Conservation (phyloP, 768 basidiomycete species). For the Suillus alpinus region DNA sequence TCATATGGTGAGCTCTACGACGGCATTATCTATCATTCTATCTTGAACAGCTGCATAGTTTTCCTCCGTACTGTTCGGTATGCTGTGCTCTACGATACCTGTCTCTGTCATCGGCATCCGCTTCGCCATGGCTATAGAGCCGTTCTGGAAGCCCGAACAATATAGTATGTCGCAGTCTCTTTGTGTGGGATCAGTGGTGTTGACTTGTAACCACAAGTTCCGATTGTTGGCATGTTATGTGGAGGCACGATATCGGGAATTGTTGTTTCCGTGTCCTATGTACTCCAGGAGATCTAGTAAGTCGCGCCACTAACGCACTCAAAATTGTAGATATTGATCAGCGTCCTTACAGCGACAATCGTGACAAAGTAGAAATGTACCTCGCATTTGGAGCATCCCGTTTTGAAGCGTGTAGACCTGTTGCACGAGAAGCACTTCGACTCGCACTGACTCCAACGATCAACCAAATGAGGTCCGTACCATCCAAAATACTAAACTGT, state of each 20-base stretch:
- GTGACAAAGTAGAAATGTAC: slow-evolving; percentile 82
- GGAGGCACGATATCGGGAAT: slow-evolving; percentile 77
- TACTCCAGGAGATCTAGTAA: slow-evolving; percentile 76
- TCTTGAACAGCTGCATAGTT: slow-evolving; percentile 41
- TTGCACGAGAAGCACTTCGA: slow-evolving; percentile 75
- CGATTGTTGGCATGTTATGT: slow-evolving; percentile 83
- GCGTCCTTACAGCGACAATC: slow-evolving; percentile 56
- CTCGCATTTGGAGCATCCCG: slow-evolving; percentile 84
- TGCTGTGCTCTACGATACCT: slow-evolving; percentile 76
- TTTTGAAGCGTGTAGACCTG: slow-evolving; percentile 78
- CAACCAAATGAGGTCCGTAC: slow-evolving; percentile 75
- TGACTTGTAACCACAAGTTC: slow-evolving; percentile 46
- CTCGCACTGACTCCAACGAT: slow-evolving; percentile 78
- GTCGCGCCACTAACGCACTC: slow-evolving; percentile 19
- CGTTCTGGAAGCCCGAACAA: slow-evolving; percentile 84
- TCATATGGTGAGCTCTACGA: slow-evolving; percentile 57
- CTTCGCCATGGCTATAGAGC: slow-evolving; percentile 71
- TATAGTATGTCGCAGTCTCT: slow-evolving; percentile 50
- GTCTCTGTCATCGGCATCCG: slow-evolving; percentile 73
- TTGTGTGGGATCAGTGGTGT: background rate
- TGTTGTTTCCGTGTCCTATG: slow-evolving; percentile 63
- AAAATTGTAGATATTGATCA: background rate
- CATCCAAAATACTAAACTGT: background rate
- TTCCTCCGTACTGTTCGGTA: slow-evolving; percentile 57
- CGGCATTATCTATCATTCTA: background rate